phyloP scores from a whole-genome alignment of 441 rosid species.

The Mallotus japonicus region DNA sequence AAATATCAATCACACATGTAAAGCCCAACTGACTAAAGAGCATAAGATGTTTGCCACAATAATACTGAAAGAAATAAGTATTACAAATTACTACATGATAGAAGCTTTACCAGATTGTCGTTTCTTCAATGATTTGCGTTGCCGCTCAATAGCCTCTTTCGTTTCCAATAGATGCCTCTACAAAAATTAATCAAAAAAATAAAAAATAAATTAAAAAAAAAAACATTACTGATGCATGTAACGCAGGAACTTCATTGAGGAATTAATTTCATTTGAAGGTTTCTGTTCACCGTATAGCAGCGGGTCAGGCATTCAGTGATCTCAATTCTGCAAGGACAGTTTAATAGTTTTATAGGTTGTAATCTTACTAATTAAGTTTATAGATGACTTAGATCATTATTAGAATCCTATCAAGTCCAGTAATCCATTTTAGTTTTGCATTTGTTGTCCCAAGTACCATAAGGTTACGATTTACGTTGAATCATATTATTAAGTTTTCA shows the following conservation, averaged over 20 bases:
- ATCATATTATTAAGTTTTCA: neutral
- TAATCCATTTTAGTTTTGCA: neutral
- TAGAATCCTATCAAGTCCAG: neutral
- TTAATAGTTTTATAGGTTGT: neutral
- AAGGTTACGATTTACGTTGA: neutral
- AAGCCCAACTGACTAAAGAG: neutral
- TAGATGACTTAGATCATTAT: neutral
- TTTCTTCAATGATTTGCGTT: constrained; percentile 88
- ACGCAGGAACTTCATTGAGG: neutral
- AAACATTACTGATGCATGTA: neutral
- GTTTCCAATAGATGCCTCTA: constrained; percentile 88
- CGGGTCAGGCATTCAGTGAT: neutral
- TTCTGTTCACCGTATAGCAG: neutral
- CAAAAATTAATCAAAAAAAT: constrained; percentile 11
- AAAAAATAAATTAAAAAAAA: constrained; percentile 9
- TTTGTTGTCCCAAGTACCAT: neutral
- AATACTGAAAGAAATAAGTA: neutral
- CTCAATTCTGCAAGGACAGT: neutral
- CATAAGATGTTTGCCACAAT: neutral
- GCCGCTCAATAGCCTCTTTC: constrained; percentile 96
- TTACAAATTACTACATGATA: constrained; percentile 10
- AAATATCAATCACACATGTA: neutral
- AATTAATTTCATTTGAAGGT: neutral
- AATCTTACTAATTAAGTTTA: neutral
- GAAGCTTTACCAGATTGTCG: constrained; percentile 67